Conservation (phyloP, 1,139 yeast species). For the Saccharomyces hybrid region DNA sequence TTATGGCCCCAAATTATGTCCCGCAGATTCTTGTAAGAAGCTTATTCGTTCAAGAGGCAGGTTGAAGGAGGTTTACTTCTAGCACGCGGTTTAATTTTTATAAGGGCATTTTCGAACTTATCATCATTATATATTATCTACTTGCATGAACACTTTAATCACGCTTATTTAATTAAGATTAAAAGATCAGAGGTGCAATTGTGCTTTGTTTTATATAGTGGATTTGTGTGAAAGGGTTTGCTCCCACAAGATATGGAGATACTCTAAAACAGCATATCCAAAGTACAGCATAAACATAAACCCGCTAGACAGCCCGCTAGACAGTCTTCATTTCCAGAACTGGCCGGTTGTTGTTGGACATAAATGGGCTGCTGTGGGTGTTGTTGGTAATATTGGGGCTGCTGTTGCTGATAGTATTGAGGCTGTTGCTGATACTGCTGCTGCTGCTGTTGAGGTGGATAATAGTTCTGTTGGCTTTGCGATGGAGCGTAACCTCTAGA, state of each 20-base stretch:
- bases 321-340: conserved; percentile 39
- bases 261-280: conserved; percentile 49
- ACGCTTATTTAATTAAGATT: not conserved
- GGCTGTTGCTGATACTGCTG: conserved; percentile 17
- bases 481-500: conserved; percentile 7
- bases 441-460: conserved; percentile 9
- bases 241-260: not conserved
- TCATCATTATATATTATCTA: not conserved
- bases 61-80: conserved; percentile 29
- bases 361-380: conserved; percentile 47
- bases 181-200: not conserved
- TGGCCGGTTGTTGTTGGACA: conserved; percentile 46
- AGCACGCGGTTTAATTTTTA: not conserved
- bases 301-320: conserved; percentile 63
- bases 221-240: not conserved
- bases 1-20: conserved; percentile 31
- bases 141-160: not conserved
- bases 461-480: conserved; percentile 6
- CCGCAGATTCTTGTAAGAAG: conserved; percentile 23
- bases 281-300: conserved; percentile 61
- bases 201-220: not conserved
- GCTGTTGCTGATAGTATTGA: conserved; percentile 12
- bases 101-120: not conserved
- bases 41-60: conserved; percentile 22
- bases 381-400: conserved; percentile 25